Evolutionary conservation across 139 green algal genomes (phyloP), one percentile per base, ranked within the genome.

Genomic region (Haematococcus sp.): DNA sequence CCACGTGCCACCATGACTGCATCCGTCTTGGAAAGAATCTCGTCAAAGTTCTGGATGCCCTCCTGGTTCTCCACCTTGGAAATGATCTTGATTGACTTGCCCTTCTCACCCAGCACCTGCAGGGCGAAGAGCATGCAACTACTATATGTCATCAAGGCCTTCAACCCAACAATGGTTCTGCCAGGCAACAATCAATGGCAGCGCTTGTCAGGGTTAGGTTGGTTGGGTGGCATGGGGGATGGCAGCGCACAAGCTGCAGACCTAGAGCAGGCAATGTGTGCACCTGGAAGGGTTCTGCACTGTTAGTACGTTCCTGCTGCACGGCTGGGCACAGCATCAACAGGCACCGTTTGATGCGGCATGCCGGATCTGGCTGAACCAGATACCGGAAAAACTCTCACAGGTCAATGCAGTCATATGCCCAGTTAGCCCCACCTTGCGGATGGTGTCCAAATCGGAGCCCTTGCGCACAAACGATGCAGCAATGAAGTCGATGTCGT

Each of bases 381-480:
- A n/a, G n/a, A n/a, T n/a, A n/a, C n/a, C n/a, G n/a, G n/a, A n/a
- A n/a, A n/a, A n/a, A n/a, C n/a, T n/a, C n/a, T n/a, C n/a, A n/a
- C n/a, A n/a, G n/a, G n/a, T n/a, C n/a, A n/a, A n/a, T n/a, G n/a
- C n/a, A n/a, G n/a, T n/a, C n/a, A n/a, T n/a, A n/a, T n/a, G n/a
- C n/a, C n/a, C n/a, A n/a, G n/a, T n/a, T n/a, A n/a, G n/a, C n/a
- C n/a, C n/a, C 68, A 91, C 89, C 71, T 89, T 63, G 64, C 88
- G 82, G 74, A 99, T 98, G 68, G 87, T 81, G 82, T 94, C 87
- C 2, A 99, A 46, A 75, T 99, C 96, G 1, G 56, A 79, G 56
- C 90, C 96, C 86, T 98, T 98, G 66, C 95, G 88, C 76, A 99
- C 96, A 80, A 99, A 99, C 7, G 95, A 98, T 1, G 97, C 95